phyloP scores from a whole-genome alignment of 2,329 filamentous ascomycete species.

The Alternaria sp. region DNA sequence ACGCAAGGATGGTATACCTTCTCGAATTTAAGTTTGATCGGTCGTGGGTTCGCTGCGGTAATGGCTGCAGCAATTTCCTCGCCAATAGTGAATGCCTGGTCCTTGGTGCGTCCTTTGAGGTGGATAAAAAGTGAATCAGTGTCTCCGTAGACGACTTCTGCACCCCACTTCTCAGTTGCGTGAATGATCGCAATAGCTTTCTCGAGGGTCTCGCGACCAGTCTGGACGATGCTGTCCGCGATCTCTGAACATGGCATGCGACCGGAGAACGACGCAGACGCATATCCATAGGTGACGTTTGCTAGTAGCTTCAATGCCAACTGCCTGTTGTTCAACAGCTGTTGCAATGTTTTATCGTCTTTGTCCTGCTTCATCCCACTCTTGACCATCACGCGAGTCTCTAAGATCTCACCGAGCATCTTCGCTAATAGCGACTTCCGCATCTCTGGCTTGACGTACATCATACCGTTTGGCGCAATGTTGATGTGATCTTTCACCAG shows the following conservation, averaged over 20 bases:
- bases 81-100: slow-evolving; percentile 91
- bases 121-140: slow-evolving; percentile 95
- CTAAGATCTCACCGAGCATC: slow-evolving; percentile 95
- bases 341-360: slow-evolving; percentile 84
- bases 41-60: slow-evolving; percentile 88
- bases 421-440: slow-evolving; percentile 92
- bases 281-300: slow-evolving; percentile 99
- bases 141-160: slow-evolving; percentile 97
- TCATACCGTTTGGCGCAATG: slow-evolving; percentile 94
- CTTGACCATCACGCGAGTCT: slow-evolving; percentile 98
- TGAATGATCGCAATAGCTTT: slow-evolving; percentile 94
- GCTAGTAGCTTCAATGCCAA: slow-evolving; percentile 93
- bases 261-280: slow-evolving; percentile 94
- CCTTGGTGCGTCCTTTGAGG: slow-evolving; percentile 84
- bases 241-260: slow-evolving; percentile 98
- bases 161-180: slow-evolving; percentile 84
- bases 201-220: slow-evolving; percentile 91
- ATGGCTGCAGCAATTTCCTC: slow-evolving; percentile 89
- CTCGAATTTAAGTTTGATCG: slow-evolving; percentile 96
- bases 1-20: slow-evolving; percentile 98
- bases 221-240: slow-evolving; percentile 97
- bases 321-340: slow-evolving; percentile 90
- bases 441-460: slow-evolving; percentile 87
- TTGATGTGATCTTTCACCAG: slow-evolving; percentile 87
- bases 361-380: slow-evolving; percentile 95